Percentiles rank a stretch among this genome's conserved stretches.
Evolutionary conservation across 1,139 yeast species (phyloP).

Genomic region (Suhomyces guaymorum): DNA sequence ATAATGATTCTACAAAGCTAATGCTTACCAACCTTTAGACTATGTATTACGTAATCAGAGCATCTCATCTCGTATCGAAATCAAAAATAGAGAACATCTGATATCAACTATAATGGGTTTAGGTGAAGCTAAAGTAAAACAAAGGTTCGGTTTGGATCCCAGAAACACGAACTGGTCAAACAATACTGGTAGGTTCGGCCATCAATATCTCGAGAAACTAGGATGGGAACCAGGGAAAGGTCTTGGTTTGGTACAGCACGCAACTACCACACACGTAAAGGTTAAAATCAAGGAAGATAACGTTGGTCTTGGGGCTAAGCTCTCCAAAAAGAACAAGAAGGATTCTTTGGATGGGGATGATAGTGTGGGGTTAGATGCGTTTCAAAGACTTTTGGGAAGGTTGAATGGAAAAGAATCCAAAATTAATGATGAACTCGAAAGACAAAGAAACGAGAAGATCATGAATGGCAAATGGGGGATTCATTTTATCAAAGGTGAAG

Average conservation of each 20-base stretch:
- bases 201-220: constrained; percentile 71
- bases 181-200: constrained; percentile 83
- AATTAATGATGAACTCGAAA: constrained; percentile 59
- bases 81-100: neutral
- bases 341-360: constrained; percentile 72
- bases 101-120: constrained; percentile 63
- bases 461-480: constrained; percentile 84
- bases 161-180: constrained; percentile 95
- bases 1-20: no score
- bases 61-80: constrained; percentile 5
- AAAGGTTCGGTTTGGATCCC: constrained; percentile 89
- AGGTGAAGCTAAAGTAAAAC: constrained; percentile 81
- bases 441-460: constrained; percentile 64
- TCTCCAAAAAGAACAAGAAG: constrained; percentile 53
- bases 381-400: constrained; percentile 86
- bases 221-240: constrained; percentile 97
- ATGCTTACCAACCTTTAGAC: neutral
- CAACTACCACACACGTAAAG: constrained; percentile 75
- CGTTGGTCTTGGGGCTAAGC: constrained; percentile 82
- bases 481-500: constrained; percentile 82
- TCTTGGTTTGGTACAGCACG: constrained; percentile 68
- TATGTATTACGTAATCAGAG: constrained; percentile 10
- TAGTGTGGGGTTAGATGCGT: constrained; percentile 88
- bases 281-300: constrained; percentile 80
- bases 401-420: constrained; percentile 74